Base-by-base conservation (phyloP, 169 alveolate species). In the Eimeria praecox region DNA sequence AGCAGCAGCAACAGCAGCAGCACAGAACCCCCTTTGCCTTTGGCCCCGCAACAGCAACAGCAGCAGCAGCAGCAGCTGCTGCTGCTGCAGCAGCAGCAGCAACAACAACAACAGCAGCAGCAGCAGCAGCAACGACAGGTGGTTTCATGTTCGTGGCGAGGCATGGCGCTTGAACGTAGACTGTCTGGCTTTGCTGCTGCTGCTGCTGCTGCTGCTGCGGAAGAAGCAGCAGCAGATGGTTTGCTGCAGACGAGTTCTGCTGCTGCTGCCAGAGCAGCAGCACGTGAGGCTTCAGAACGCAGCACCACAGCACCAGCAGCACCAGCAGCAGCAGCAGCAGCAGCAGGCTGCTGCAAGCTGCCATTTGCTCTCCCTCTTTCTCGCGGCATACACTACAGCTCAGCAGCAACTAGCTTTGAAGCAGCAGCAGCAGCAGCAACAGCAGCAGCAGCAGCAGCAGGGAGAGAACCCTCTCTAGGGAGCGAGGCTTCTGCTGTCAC, bases 191-290 rank as follows among this genome's bases (percentile, higher is more conserved):
- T n/a, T 77, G 59, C 90, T 78, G 88, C 88, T 38, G 88, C 88
- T 18, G 56, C 33, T 78, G 88, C 88, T n/a, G 88, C 88, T n/a
- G 91, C 75, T 54, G 91, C 91, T 83, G 91, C 91, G n/a, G n/a
- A n/a, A n/a, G n/a, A n/a, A n/a, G n/a, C n/a, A n/a, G n/a, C n/a
- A n/a, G n/a, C n/a, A n/a, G n/a, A n/a, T n/a, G n/a, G n/a, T n/a
- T n/a, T 83, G 77, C 91, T 20, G 91, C 49, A 33, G 88, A 78
- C n/a, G n/a, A n/a, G n/a, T 44, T 54, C 91, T 83, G 91, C 91
- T 54, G 77, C 56, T 20, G 91, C 27, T 4, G 77, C 9, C 10
- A 56, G 77, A 30, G 91, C 91, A 52, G 91, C 91, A 83, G 75
- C 91, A 52, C 24, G 77, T n/a, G 91, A 35, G 4, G 91, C 42